A percentile compares a stretch with the other conserved stretches of the same genome.
phyloP scores from a whole-genome alignment of 371 early-diverging fungal genomes.

The Apophysomyces elegans region DNA sequence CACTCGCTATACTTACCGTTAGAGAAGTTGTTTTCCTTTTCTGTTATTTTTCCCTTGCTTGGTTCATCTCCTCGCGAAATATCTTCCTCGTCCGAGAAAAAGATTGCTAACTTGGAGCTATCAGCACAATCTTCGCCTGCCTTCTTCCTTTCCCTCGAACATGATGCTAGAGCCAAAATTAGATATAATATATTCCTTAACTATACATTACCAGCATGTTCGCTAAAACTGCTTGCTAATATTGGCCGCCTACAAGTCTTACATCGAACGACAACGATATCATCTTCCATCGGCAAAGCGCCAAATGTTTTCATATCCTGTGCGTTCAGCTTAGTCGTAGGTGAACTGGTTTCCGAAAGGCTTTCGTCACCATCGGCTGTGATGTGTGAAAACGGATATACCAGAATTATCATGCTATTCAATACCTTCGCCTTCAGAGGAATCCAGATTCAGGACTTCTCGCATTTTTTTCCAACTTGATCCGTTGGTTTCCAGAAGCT shows the following conservation, averaged over 20 bases:
- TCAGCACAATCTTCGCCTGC: conserved; percentile 16
- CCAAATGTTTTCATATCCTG: conserved; percentile 47
- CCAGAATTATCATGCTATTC: neutral
- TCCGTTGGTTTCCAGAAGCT: conserved; percentile 9
- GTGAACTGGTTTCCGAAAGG: conserved; percentile 31
- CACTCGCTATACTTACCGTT: conserved; percentile 10
- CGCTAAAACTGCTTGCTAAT: conserved; percentile 40
- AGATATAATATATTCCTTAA: neutral
- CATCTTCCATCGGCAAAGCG: conserved; percentile 50
- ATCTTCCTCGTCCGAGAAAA: conserved; percentile 35
- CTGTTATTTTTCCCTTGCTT: conserved; percentile 17
- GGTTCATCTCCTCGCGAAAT: conserved; percentile 20
- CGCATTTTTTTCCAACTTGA: conserved; percentile 20
- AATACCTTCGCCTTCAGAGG: conserved; percentile 24
- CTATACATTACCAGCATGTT: conserved; percentile 38
- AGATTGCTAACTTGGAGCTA: conserved; percentile 14
- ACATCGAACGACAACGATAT: conserved; percentile 44
- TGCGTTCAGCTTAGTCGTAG: conserved; percentile 30
- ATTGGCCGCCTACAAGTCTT: conserved; percentile 44
- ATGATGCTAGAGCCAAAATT: conserved; percentile 8
- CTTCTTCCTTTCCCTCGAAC: conserved; percentile 19
- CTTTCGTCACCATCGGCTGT: conserved; percentile 18
- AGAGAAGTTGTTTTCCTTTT: conserved; percentile 9
- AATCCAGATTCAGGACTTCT: conserved; percentile 14
- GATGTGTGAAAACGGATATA: neutral